phyloP scores from a whole-genome alignment of 805 yeast genomes.

The Metschnikowia vanudenii region DNA sequence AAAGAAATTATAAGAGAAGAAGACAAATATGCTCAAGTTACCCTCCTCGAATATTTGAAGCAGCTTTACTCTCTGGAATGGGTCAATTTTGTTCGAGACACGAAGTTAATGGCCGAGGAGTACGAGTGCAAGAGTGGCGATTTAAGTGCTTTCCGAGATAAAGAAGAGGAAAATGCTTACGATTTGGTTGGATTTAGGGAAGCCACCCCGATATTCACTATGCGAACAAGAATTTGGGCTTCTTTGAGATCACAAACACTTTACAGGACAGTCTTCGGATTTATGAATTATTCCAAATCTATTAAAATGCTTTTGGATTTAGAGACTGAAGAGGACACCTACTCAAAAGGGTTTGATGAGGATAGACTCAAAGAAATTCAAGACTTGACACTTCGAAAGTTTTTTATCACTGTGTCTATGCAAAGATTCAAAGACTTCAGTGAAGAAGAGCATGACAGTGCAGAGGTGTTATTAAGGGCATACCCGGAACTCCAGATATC shows the following conservation, averaged over 20 bases:
- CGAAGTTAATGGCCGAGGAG: constrained; percentile 92
- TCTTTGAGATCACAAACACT: constrained; percentile 94
- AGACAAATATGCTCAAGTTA: constrained; percentile 93
- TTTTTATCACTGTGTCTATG: constrained; percentile 80
- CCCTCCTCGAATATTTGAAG: constrained; percentile 88
- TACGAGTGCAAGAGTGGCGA: constrained; percentile 19
- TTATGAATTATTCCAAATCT: constrained; percentile 97
- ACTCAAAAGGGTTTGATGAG: constrained; percentile 9
- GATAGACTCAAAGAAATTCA: constrained; percentile 12
- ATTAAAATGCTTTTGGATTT: constrained; percentile 90
- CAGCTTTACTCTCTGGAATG: constrained; percentile 96
- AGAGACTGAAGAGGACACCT: constrained; percentile 70
- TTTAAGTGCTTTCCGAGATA: constrained; percentile 22
- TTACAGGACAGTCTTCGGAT: constrained; percentile 96
- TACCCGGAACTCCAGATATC: constrained; percentile 89
- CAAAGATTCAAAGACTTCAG: constrained; percentile 74
- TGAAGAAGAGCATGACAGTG: constrained; percentile 73
- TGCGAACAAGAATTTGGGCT: constrained; percentile 98
- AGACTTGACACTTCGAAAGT: constrained; percentile 79
- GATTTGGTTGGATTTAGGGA: constrained; percentile 96
- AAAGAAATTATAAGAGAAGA: constrained; percentile 97
- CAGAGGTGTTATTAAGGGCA: constrained; percentile 77
- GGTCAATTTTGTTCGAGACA: constrained; percentile 96
- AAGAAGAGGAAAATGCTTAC: constrained; percentile 69
- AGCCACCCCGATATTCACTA: constrained; percentile 94